Percentiles rank a stretch among this genome's conserved stretches.
phyloP scores from a whole-genome alignment of 2,329 filamentous ascomycete species.

The Thielaviopsis populi region DNA sequence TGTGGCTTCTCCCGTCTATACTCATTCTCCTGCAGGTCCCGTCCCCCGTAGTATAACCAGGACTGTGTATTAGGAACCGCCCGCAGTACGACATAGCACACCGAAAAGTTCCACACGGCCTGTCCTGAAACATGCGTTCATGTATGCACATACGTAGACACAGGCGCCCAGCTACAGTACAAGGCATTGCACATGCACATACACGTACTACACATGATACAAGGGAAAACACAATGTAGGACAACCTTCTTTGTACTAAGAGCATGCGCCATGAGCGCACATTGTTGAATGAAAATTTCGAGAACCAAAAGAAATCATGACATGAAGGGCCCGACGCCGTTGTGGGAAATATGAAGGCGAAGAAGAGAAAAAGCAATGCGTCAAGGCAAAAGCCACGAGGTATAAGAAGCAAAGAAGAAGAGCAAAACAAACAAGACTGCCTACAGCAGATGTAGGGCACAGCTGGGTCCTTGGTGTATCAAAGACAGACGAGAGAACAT shows the following conservation, averaged over 20 bases:
- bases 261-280: background rate
- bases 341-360: background rate
- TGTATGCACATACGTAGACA: background rate
- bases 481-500: background rate
- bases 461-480: background rate
- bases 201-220: too few species aligned
- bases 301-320: background rate
- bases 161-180: background rate
- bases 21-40: background rate
- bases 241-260: background rate
- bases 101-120: background rate
- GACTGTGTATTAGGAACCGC: background rate
- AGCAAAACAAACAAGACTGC: background rate
- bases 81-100: background rate
- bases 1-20: background rate
- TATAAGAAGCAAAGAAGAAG: background rate
- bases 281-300: background rate
- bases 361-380: background rate
- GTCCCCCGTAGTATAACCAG: background rate
- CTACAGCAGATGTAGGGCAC: background rate
- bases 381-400: background rate
- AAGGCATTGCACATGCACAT: background rate
- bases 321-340: background rate
- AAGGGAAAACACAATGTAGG: background rate
- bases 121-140: background rate